phyloP scores from a whole-genome alignment of 345 rosid genomes.

The Eucalyptus erythrocorys region DNA sequence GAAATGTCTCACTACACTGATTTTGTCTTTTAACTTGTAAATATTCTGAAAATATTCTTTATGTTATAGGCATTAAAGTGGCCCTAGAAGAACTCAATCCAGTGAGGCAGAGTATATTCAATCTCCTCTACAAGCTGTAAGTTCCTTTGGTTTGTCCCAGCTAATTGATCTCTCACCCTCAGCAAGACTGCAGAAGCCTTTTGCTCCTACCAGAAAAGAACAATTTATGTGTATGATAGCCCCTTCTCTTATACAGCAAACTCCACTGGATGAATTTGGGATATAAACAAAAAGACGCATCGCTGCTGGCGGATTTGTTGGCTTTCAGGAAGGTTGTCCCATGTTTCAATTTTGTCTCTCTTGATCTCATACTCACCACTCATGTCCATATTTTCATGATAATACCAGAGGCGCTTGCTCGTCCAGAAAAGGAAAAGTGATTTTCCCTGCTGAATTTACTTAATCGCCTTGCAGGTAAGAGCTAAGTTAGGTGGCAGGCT shows the following conservation, averaged over 20 bases:
- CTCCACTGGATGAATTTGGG: constrained; percentile 88
- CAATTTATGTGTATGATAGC: not conserved
- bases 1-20: not conserved
- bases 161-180: not conserved
- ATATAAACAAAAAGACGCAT: constrained; percentile 65
- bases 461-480: constrained; percentile 41
- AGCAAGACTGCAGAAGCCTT: not conserved
- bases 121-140: constrained; percentile 71
- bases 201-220: not conserved
- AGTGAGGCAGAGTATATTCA: constrained; percentile 41
- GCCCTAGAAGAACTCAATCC: constrained; percentile 81
- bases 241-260: constrained; percentile 38
- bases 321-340: constrained; percentile 86
- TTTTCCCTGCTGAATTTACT: not conserved
- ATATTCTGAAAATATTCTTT: not conserved
- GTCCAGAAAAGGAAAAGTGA: not conserved
- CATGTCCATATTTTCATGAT: not conserved
- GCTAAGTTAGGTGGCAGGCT: constrained; percentile 82
- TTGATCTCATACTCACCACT: not conserved
- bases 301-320: constrained; percentile 76
- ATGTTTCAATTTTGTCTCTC: not conserved
- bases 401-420: not conserved
- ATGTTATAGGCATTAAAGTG: constrained; percentile 29
- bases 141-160: not conserved
- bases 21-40: not conserved